Base-by-base conservation (phyloP, 345 rosid species). In the Salix exigua region DNA sequence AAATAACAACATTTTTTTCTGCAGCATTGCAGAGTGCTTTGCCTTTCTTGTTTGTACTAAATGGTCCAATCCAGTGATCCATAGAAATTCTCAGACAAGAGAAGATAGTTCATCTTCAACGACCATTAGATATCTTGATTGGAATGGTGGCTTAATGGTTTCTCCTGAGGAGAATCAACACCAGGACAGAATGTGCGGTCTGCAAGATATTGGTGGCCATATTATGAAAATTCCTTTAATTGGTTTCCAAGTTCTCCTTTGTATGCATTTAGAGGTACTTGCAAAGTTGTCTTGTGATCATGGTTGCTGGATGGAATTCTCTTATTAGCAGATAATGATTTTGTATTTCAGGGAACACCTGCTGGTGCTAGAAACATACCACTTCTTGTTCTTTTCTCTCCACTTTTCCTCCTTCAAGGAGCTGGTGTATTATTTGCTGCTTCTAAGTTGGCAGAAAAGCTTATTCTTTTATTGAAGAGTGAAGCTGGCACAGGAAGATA, bases 121-220 rank as follows among this genome's bases (percentile, higher is more conserved):
- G 60, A 77, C 81, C 33, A 73, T 85, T 72, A 86, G 91, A 79
- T 92, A 92, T 86, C 97, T 90, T 83, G 98, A 93, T 85, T 91
- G 98, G 98, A 92, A 92, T 73, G 89, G 90, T 83, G 95, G 98
- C 79, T 86, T 93, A 53, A 87, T 92, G 51, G 88, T 93, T 83
- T 65, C 91, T 55, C 71, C 89, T 13, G 91, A 89, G 83, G 94
- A 91, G 77, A 86, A 89, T 78, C 89, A 83, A 50, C 81, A 75
- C 81, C 90, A 77, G 77, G 92, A 88, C 63, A 80, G 89, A 77
- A 75, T 87, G 35, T 96, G 99, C 62, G 88, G 97, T 73, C 82
- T 92, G 73, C 94, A 91, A 82, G 97, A 93, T 73, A 88, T 96
- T 86, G 99, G 99, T 70, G 99, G 98, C 71, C 97, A 96, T 81